Percentiles rank a stretch among this genome's conserved stretches.
These are phyloP conservation scores for Pugionium cornutum DNA, from an alignment of 345 rosid genomes.

Conservation along the genomic window DNA sequence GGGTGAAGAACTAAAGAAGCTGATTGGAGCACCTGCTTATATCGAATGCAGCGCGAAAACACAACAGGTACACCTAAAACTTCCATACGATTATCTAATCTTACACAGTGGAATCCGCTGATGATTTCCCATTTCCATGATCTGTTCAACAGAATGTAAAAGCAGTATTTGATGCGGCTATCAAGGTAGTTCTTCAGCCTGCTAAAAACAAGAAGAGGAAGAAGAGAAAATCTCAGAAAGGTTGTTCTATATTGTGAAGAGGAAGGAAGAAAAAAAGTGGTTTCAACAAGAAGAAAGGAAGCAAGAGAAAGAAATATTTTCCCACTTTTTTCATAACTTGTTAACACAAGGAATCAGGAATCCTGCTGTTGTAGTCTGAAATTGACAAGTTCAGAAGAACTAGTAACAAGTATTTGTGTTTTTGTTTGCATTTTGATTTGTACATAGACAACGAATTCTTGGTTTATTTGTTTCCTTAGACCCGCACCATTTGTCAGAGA, in stretches of 20 bases:
- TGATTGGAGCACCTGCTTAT: constrained; percentile 78
- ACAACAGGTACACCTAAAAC: constrained; percentile 57
- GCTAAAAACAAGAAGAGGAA: constrained; percentile 79
- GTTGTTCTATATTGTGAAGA: constrained; percentile 64
- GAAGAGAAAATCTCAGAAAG: constrained; percentile 70
- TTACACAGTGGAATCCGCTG: too few relatives aligned
- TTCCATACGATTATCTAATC: too few relatives aligned
- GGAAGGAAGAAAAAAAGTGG: too few relatives aligned
- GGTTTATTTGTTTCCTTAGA: constrained; percentile 8
- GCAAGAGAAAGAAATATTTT: not conserved
- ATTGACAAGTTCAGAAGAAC: constrained; percentile 19
- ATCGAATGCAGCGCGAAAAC: constrained; percentile 91
- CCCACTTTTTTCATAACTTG: constrained; percentile 7
- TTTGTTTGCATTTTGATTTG: constrained; percentile 31
- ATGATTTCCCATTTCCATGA: too few relatives aligned
- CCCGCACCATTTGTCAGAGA: not conserved
- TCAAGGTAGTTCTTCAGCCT: constrained; percentile 88
- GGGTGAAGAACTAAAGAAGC: constrained; percentile 90
- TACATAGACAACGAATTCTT: constrained; percentile 13
- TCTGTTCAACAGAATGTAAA: constrained; percentile 67
- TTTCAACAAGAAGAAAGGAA: not conserved
- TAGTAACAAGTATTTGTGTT: constrained; percentile 21
- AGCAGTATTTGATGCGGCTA: constrained; percentile 86
- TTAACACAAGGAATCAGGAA: not conserved
- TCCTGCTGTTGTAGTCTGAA: constrained; percentile 35